A percentile compares a stretch with the other conserved stretches of the same genome.
Conservation (phyloP, 352 stramenopile species). For the Pythium rhizo-oryzae region DNA sequence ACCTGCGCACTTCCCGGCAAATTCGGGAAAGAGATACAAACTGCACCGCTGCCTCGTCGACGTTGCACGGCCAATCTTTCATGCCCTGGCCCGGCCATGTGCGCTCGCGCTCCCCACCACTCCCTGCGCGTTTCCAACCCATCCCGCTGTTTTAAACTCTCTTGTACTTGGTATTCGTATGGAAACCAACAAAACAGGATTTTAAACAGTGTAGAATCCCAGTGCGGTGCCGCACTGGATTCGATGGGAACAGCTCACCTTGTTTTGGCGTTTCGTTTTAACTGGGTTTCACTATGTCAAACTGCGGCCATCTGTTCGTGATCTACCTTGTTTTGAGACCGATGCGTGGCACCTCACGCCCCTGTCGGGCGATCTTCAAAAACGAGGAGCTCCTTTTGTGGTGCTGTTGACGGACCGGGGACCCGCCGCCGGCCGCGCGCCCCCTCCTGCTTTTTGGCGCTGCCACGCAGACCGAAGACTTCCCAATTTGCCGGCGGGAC, state of each 20-base stretch:
- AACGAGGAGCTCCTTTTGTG: constrained; percentile 7
- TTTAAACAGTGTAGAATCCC: constrained; percentile 13
- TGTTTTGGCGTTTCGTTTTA: constrained; percentile 15
- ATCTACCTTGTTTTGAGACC: constrained; percentile 29
- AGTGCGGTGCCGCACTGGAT: constrained; percentile 22
- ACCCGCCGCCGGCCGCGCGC: background rate
- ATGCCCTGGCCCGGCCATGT: constrained; percentile 27
- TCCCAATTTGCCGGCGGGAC: constrained; percentile 35
- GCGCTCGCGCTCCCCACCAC: constrained; percentile 26
- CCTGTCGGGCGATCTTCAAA: constrained; percentile 33
- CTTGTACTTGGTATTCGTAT: constrained; percentile 14
- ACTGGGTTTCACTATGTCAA: constrained; percentile 20
- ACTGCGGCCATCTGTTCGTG: background rate
- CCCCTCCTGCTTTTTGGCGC: background rate
- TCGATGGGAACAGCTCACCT: constrained; percentile 8
- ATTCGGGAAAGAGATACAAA: constrained; percentile 67
- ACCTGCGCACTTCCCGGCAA: constrained; percentile 54
- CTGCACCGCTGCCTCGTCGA: constrained; percentile 43
- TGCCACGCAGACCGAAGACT: constrained; percentile 18
- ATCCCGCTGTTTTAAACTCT: constrained; percentile 18
- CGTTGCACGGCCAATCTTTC: constrained; percentile 60
- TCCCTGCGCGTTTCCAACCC: constrained; percentile 15
- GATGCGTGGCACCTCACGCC: constrained; percentile 6
- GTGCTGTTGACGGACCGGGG: background rate
- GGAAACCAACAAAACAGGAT: background rate